Evolutionary conservation across 2,329 filamentous ascomycete genomes (phyloP), one percentile per base, ranked within the genome.

Genomic region (Sclerotinia sclerotiorum): DNA sequence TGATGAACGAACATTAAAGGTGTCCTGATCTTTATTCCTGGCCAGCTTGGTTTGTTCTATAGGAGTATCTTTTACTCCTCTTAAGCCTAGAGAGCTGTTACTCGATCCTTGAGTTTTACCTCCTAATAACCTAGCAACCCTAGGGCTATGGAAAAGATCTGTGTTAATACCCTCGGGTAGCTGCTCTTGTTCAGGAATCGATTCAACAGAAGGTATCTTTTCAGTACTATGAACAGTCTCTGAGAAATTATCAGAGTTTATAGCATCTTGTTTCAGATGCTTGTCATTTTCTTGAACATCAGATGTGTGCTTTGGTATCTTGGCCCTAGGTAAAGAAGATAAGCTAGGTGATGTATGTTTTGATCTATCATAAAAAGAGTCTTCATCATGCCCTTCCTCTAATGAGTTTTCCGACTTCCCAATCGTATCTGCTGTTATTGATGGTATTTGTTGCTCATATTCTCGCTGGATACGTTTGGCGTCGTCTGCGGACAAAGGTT

Each of bases 131-230:
- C 79, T 82, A 39, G 86, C 84, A 27, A 88, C 84, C 67, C 81
- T 82, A 3, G 83, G 84, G 67, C 85, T 90, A 68, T 85, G 84
- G 74, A 90, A 90, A 0, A 90, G 77, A 71, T 87, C 84, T 6
- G 84, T 83, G 74, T 89, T 83, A 73, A 88, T 80, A 58, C 84
- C 87, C 65, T 87, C 84, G 5, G 86, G 82, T 21, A 84, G 69
- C n/a, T 84, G 80, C 24, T 83, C 80, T 67, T 82, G 76, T 63
- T 79, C 77, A 46, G 77, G 73, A 5, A 79, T 68, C 44, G 72
- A 69, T 54, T 75, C 70, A 7, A 68, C 67, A 32, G 61, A 74
- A 68, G 69, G 52, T 58, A 69, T 61, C 21, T 51, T 62, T 44
- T 62, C 48, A 58, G 24, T 35, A 69, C 62, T 61, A 51, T 74